phyloP scores from a whole-genome alignment of 2,329 filamentous ascomycete species.

The Epicoccum sorghinum region DNA sequence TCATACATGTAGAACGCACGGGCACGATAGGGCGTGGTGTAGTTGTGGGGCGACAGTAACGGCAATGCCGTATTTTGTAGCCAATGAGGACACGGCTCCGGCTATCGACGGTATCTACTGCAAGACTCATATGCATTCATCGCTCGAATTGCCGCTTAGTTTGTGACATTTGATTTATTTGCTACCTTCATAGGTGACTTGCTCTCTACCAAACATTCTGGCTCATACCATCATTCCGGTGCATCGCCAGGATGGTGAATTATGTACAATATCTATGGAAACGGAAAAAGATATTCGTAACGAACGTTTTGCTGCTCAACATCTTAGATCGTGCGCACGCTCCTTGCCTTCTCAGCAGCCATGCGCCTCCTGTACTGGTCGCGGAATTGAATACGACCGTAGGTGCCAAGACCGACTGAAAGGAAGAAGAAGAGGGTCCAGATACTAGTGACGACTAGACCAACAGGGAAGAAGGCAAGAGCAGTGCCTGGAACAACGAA shows the following conservation, averaged over 20 bases:
- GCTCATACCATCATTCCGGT: neutral
- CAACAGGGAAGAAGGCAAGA: slow-evolving; percentile 72
- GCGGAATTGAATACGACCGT: slow-evolving; percentile 69
- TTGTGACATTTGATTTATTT: neutral
- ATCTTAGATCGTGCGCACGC: slow-evolving; percentile 45
- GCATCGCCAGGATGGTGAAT: slow-evolving; percentile 21
- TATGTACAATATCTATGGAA: slow-evolving; percentile 27
- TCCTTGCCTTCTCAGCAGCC: slow-evolving; percentile 47
- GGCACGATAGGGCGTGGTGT: slow-evolving; percentile 10
- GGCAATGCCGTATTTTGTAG: neutral
- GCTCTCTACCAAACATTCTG: neutral
- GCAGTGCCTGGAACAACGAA: slow-evolving; percentile 73
- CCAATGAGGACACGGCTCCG: slow-evolving; percentile 1
- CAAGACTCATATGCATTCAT: neutral
- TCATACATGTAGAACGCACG: slow-evolving; percentile 12
- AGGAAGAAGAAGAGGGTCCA: slow-evolving; percentile 66
- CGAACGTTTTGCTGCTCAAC: neutral
- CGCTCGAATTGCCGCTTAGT: neutral
- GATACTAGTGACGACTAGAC: slow-evolving; percentile 67
- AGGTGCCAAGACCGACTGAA: slow-evolving; percentile 66
- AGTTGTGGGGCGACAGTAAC: neutral
- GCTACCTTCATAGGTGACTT: neutral
- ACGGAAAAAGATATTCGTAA: slow-evolving; percentile 10
- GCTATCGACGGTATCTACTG: neutral
- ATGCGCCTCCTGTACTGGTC: slow-evolving; percentile 65